Percentiles rank a stretch among this genome's conserved stretches.
Evolutionary conservation across 139 green algal species (phyloP).

Genomic region (Spirogloea muscicola): DNA sequence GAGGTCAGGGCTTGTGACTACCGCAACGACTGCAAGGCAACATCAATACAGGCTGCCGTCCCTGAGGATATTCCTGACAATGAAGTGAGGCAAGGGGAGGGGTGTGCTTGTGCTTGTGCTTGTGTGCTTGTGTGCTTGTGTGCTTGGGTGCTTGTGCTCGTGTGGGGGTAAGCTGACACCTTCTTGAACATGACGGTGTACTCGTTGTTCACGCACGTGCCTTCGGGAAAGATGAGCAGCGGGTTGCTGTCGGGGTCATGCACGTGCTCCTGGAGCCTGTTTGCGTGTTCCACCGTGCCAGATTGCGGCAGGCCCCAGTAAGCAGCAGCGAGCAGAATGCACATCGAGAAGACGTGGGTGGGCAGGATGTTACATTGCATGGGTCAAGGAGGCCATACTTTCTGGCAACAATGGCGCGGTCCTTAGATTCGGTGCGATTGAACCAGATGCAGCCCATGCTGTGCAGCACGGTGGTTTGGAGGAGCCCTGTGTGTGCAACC

Average conservation of each 20-base stretch:
- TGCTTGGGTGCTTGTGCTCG: too few relatives aligned
- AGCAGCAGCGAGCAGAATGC: not conserved
- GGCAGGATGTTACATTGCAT: not conserved
- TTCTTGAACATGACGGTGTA: slow-evolving; percentile 98
- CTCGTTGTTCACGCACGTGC: slow-evolving; percentile 99
- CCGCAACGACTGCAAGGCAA: too few relatives aligned
- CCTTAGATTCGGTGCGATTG: slow-evolving; percentile 89
- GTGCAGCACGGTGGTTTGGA: slow-evolving; percentile 81
- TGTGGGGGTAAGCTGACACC: too few relatives aligned
- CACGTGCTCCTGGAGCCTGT: slow-evolving; percentile 69
- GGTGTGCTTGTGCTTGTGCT: too few relatives aligned
- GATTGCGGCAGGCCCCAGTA: not conserved
- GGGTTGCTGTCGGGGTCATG: slow-evolving; percentile 64
- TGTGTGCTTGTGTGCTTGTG: too few relatives aligned
- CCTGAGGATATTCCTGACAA: too few relatives aligned
- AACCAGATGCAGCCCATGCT: slow-evolving; percentile 95
- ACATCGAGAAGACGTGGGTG: not conserved
- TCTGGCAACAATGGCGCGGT: slow-evolving; percentile 74
- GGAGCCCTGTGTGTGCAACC: too few relatives aligned
- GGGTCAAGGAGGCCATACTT: slow-evolving; percentile 13
- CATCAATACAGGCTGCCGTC: too few relatives aligned
- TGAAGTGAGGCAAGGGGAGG: not conserved
- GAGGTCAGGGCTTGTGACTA: not conserved
- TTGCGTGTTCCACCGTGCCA: not conserved
- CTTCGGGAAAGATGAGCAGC: slow-evolving; percentile 97